Evolutionary conservation across 2,329 filamentous ascomycete species (phyloP).

Genomic region (Tolypocladium guangdongense): DNA sequence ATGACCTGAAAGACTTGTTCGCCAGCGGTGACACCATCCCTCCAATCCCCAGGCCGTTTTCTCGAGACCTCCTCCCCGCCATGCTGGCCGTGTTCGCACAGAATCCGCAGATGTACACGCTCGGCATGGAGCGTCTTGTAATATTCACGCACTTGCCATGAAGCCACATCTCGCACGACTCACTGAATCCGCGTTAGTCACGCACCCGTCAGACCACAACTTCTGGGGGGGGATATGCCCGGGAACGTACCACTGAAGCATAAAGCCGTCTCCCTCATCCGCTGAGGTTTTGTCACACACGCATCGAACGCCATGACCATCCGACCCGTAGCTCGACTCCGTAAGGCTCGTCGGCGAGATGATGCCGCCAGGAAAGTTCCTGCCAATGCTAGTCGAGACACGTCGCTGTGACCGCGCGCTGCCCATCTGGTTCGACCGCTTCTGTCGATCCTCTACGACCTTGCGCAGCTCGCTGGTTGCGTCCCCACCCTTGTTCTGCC

Average conservation of each 20-base stretch:
- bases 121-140: constrained; percentile 42
- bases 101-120: constrained; percentile 53
- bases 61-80: constrained; percentile 35
- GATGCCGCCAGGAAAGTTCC: constrained; percentile 23
- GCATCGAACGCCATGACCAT: constrained; percentile 40
- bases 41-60: constrained; percentile 24
- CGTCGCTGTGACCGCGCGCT: constrained; percentile 23
- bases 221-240: too few relatives aligned
- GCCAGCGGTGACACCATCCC: constrained; percentile 26
- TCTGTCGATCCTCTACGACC: constrained; percentile 41
- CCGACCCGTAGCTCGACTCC: constrained; percentile 32
- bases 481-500: constrained; percentile 35
- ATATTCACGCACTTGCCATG: constrained; percentile 54
- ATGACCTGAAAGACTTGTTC: constrained; percentile 31
- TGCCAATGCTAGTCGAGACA: constrained; percentile 18
- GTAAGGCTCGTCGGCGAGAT: constrained; percentile 42
- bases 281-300: constrained; percentile 38
- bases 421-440: constrained; percentile 22
- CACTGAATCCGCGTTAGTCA: constrained; percentile 24
- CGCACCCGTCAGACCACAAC: not conserved
- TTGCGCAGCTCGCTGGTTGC: constrained; percentile 50
- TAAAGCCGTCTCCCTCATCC: constrained; percentile 39
- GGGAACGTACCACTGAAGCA: constrained; percentile 51
- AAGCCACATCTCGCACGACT: constrained; percentile 55
- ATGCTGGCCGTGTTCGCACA: constrained; percentile 49